A percentile compares a stretch with the other conserved stretches of the same genome.
phyloP scores from a whole-genome alignment of 805 yeast species.

The Diddensiella transvaalensis region DNA sequence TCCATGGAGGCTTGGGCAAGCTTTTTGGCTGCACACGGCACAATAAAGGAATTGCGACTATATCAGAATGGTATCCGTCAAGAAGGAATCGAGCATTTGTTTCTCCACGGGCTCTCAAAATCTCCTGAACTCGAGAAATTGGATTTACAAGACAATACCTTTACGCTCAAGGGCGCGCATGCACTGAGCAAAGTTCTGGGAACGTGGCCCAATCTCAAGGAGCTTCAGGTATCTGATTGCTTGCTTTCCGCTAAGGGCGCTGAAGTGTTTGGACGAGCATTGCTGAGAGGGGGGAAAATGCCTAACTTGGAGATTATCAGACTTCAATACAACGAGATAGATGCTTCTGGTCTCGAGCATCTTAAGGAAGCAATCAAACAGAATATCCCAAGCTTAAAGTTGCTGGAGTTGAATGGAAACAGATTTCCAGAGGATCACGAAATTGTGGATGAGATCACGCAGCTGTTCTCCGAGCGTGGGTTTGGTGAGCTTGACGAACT shows the following conservation, averaged over 20 bases:
- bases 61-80: constrained; percentile 98
- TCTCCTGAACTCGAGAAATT: constrained; percentile 60
- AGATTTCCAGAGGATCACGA: constrained; percentile 85
- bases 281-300: constrained; percentile 30
- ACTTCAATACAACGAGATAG: constrained; percentile 87
- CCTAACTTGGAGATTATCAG: constrained; percentile 54
- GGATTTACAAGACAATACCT: constrained; percentile 94
- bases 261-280: constrained; percentile 42
- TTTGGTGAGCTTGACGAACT: constrained; percentile 85
- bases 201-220: constrained; percentile 65
- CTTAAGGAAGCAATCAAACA: constrained; percentile 52
- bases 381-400: constrained; percentile 57
- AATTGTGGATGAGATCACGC: constrained; percentile 55
- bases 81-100: constrained; percentile 74
- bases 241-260: constrained; percentile 79
- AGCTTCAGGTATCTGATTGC: constrained; percentile 86
- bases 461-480: constrained; percentile 66
- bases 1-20: constrained; percentile 80
- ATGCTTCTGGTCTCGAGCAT: constrained; percentile 56
- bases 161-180: constrained; percentile 64
- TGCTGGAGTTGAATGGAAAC: constrained; percentile 89
- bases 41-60: constrained; percentile 68
- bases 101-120: constrained; percentile 64
- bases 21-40: constrained; percentile 76
- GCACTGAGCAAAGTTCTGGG: constrained; percentile 60